Conservation (phyloP, 2,329 filamentous ascomycete genomes). For the Penicillium sp. region DNA sequence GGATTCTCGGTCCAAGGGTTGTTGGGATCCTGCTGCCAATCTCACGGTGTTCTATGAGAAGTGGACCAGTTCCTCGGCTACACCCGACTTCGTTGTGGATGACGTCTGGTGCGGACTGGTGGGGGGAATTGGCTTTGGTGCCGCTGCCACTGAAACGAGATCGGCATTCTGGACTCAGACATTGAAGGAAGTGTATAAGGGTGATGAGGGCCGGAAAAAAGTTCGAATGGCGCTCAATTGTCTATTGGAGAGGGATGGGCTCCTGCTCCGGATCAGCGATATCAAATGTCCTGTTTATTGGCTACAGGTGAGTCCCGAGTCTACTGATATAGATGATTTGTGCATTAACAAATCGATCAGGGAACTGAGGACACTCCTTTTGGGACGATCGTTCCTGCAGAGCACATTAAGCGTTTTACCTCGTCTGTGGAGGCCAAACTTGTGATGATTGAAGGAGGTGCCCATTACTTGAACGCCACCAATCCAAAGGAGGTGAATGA, state of each 20-base stretch:
- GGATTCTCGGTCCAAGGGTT: slow-evolving; percentile 43
- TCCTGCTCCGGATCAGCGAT: slow-evolving; percentile 45
- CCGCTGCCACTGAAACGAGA: slow-evolving; percentile 32
- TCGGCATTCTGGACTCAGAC: slow-evolving; percentile 44
- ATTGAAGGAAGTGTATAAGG: slow-evolving; percentile 47
- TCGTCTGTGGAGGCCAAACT: slow-evolving; percentile 44
- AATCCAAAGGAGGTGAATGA: slow-evolving; percentile 45
- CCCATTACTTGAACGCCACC: slow-evolving; percentile 50
- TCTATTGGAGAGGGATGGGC: slow-evolving; percentile 47
- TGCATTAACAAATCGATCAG: not conserved
- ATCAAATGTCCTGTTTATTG: slow-evolving; percentile 51
- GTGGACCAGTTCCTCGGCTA: slow-evolving; percentile 39
- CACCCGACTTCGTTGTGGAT: slow-evolving; percentile 42
- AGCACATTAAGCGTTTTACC: slow-evolving; percentile 49
- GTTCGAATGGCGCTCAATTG: slow-evolving; percentile 50
- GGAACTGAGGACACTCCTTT: not conserved
- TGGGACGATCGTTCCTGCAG: slow-evolving; percentile 14
- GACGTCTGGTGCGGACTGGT: slow-evolving; percentile 46
- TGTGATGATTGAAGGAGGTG: slow-evolving; percentile 44
- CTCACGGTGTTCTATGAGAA: slow-evolving; percentile 35
- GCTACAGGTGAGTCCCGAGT: slow-evolving; percentile 39
- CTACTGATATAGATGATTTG: not conserved
- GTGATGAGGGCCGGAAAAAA: slow-evolving; percentile 48
- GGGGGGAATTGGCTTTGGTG: slow-evolving; percentile 47
- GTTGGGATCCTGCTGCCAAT: slow-evolving; percentile 44